Evolutionary conservation across 2,329 filamentous ascomycete species (phyloP).

Genomic region (Exophiala sp.): DNA sequence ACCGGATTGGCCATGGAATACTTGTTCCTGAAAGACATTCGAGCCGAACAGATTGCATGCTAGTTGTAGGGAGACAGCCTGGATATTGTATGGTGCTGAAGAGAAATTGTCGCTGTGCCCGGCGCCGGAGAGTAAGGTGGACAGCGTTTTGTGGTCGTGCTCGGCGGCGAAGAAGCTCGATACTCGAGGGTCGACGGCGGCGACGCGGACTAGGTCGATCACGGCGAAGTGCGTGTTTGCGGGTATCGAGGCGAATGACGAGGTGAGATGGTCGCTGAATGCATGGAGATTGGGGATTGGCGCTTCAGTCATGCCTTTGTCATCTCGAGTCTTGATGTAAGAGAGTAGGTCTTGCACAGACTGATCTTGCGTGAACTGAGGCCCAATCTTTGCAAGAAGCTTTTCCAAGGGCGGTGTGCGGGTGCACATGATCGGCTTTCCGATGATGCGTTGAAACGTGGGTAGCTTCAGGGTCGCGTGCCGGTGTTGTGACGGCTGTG

Average conservation of each 20-base stretch:
- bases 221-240: constrained; percentile 70
- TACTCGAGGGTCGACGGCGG: constrained; percentile 72
- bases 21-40: constrained; percentile 63
- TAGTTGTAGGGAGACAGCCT: constrained; percentile 78
- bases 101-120: constrained; percentile 43
- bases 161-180: constrained; percentile 83
- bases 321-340: constrained; percentile 64
- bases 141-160: constrained; percentile 59
- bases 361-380: constrained; percentile 51
- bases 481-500: constrained; percentile 65
- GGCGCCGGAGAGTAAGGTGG: constrained; percentile 48
- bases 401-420: constrained; percentile 83
- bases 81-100: constrained; percentile 72
- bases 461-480: constrained; percentile 71
- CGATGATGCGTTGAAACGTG: constrained; percentile 61
- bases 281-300: constrained; percentile 66
- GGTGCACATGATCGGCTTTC: constrained; percentile 68
- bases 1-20: constrained; percentile 41
- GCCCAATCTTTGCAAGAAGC: constrained; percentile 72
- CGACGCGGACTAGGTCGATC: constrained; percentile 78
- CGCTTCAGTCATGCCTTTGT: constrained; percentile 55
- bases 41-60: constrained; percentile 81
- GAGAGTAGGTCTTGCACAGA: constrained; percentile 62
- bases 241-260: constrained; percentile 55
- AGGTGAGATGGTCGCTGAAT: constrained; percentile 61